Conservation (phyloP, 164 flowering plant genomes). For the Houttuynia cordata region DNA sequence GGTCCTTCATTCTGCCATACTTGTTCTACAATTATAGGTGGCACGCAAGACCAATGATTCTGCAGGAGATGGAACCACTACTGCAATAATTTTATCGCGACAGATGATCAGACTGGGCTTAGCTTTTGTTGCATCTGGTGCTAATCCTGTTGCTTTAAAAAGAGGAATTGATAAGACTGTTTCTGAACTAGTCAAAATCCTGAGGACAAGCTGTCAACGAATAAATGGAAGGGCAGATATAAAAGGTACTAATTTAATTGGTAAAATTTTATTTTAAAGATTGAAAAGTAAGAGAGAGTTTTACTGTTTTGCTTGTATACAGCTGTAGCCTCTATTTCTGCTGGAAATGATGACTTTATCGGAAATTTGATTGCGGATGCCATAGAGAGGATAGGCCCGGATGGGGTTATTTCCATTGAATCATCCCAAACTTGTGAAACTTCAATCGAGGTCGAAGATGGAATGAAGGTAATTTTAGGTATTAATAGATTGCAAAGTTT, state of each 20-base stretch:
- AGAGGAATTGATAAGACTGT: conserved; percentile 87
- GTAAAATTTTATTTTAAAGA: neutral
- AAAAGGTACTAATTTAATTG: conserved; percentile 38
- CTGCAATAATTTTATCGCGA: conserved; percentile 79
- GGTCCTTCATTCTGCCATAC: neutral
- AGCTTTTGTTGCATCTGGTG: conserved; percentile 72
- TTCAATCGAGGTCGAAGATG: conserved; percentile 63
- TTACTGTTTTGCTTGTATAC: conserved; percentile 7
- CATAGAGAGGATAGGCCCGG: conserved; percentile 67
- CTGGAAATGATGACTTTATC: conserved; percentile 85
- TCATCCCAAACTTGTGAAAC: conserved; percentile 74
- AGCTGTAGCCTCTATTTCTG: conserved; percentile 90
- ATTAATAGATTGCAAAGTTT: neutral
- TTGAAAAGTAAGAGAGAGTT: conserved; percentile 1
- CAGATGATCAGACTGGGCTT: conserved; percentile 63
- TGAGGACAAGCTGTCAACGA: conserved; percentile 44
- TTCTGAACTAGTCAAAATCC: conserved; percentile 47
- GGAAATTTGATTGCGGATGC: conserved; percentile 84
- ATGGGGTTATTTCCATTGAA: conserved; percentile 78
- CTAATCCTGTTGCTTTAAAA: conserved; percentile 70
- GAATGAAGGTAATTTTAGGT: conserved; percentile 59
- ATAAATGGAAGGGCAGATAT: conserved; percentile 58
- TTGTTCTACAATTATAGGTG: conserved; percentile 34
- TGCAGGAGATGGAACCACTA: conserved; percentile 98
- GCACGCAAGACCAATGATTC: conserved; percentile 69